Base-by-base conservation (phyloP, 768 basidiomycete species). In the Hericium coralloides region DNA sequence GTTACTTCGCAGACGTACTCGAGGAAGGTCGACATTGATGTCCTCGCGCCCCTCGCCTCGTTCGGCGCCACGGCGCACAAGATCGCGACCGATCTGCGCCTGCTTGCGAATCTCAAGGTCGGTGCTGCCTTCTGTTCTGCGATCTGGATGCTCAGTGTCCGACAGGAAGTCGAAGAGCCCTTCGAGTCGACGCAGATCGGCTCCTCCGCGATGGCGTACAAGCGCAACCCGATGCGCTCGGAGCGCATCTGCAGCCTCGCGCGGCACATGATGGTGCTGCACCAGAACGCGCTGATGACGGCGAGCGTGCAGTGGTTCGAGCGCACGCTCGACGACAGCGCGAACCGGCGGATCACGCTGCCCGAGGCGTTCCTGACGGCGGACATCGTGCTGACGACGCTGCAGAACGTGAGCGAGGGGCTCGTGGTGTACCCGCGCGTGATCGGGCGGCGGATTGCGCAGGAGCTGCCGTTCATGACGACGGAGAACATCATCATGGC, bases 401-500 rank as follows among this genome's bases (percentile, higher is more conserved):
- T 99, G 22, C 94, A 95, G 68, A 98, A 98, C 70, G 87, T 99
- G 65, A 90, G 89, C 2, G 97, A 98, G 72, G 97, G 95, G 0
- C 80, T 99, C n/a, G 94, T 98, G n/a, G 95, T 99, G 55, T 98
- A 98, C 70, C 97, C 97, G 10, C 87, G 83, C 69, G 95, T 99
- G 59, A 98, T 99, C 61, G 91, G 80, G 10, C 83, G 93, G 43
- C 85, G 92, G 38, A 95, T 99, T 69, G 71, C 84, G 2, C 92
- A 98, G 70, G 97, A 99, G 70, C 79, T 99, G 37, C 97, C 97
- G 1, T 98, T 98, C 80, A 98, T 99, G 97, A 94, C 95, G 4
- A 99, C 97, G 2, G 97, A 99, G 72, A 99, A 99, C 70, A 81
- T 99, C 72, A 98, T 98, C 73, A 98, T 99, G 97, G 93, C 93